These are phyloP conservation scores for Fusarium caatingaense DNA, from an alignment of 2,329 filamentous ascomycete genomes.

Conservation along the genomic window DNA sequence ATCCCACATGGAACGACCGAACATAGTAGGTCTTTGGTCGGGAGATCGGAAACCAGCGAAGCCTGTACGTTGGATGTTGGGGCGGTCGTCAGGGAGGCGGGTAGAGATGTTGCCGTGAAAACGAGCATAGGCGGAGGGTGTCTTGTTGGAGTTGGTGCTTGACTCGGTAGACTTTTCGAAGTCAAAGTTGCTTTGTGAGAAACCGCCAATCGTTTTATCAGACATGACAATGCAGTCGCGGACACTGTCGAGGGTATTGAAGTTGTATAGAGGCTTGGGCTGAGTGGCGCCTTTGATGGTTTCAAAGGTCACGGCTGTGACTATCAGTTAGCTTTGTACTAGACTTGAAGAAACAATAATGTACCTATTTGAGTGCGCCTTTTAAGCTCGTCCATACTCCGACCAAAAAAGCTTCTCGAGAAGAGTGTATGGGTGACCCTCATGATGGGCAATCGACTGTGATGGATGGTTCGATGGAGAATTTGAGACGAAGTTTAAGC, in stretches of 20 bases:
- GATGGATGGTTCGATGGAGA: background rate
- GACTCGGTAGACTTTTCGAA: conserved; percentile 53
- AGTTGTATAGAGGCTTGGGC: conserved; percentile 73
- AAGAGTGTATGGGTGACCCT: conserved; percentile 57
- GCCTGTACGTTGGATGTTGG: conserved; percentile 81
- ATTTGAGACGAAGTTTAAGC: background rate
- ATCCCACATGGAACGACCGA: conserved; percentile 87
- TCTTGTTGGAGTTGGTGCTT: background rate
- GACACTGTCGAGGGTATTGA: conserved; percentile 63
- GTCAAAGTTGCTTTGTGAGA: conserved; percentile 79
- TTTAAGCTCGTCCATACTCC: conserved; percentile 70
- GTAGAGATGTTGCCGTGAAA: conserved; percentile 93
- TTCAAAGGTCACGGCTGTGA: conserved; percentile 74
- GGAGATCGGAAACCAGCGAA: conserved; percentile 92
- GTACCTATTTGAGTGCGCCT: conserved; percentile 67
- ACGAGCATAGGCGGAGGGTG: conserved; percentile 67
- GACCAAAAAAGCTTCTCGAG: conserved; percentile 65
- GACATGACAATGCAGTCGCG: conserved; percentile 80
- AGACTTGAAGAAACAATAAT: accelerated
- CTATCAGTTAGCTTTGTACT: conserved; percentile 10
- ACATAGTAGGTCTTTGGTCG: conserved; percentile 81
- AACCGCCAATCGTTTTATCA: conserved; percentile 88
- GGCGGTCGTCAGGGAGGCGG: conserved; percentile 78
- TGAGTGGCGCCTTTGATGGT: conserved; percentile 72
- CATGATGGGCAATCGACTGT: conserved; percentile 54